Evolutionary conservation across 306 rosid species (phyloP), one percentile per base, ranked within the genome.

Genomic region (Arachis hypogaea): DNA sequence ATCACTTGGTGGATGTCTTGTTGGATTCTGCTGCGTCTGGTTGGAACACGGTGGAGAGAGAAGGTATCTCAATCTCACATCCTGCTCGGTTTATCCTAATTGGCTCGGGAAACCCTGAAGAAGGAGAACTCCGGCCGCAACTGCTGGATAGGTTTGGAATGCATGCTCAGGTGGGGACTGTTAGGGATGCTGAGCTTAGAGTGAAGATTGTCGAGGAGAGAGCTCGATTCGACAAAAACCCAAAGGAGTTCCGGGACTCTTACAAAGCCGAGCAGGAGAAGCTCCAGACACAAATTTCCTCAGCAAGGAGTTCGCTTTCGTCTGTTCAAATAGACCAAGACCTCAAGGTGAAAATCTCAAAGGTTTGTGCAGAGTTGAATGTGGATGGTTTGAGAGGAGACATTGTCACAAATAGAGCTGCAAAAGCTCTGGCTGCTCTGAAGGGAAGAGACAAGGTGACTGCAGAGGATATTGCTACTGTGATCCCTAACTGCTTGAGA

Each of bases 181-280:
- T 89, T 10, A 85, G 97, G 80, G 96, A 92, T 84, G 96, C 97
- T 3, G 97, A 92, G 79, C 86, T 92, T 12, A 87, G 97, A 76
- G 97, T 92, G 79, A 89, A 92, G 88, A 92, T 92, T 54, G 97
- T 92, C 36, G 96, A 92, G 87, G 97, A 92, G 90, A 87, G 96
- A 79, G 85, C 75, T 44, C 82, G 96, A 49, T 92, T 92, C 7
- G 97, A 92, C 65, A 75, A 50, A 61, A 89, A 87, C 44, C 97
- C 97, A 0, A 92, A 89, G 79, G 93, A 86, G 6, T 92, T 92
- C 69, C 86, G 97, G 5, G 72, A 38, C 66, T 75, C 93, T n/a
- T 92, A 86, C 63, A 59, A 67, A 33, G 89, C 74, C 0, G 97
- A 92, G 82, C 96, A 92, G 74, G 91, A 86, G 11, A 89, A 86